Percentiles rank a stretch among this genome's conserved stretches.
phyloP scores from a whole-genome alignment of 805 yeast species.

The Kazachstania kunashirensis region DNA sequence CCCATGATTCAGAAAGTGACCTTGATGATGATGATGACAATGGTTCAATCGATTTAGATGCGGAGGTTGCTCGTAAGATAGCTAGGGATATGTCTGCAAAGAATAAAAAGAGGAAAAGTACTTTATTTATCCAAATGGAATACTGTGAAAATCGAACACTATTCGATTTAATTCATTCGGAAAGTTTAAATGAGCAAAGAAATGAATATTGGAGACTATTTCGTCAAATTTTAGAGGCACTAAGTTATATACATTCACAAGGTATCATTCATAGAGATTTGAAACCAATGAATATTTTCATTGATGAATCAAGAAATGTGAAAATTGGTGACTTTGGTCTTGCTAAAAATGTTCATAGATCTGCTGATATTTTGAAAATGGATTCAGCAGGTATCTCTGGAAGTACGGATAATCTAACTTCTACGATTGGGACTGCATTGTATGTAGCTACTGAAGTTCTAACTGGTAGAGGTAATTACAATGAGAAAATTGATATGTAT shows the following conservation, averaged over 20 bases:
- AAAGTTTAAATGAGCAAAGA: constrained; percentile 58
- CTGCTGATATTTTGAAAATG: constrained; percentile 28
- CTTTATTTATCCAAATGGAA: constrained; percentile 94
- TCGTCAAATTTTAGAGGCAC: constrained; percentile 80
- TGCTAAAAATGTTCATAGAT: constrained; percentile 75
- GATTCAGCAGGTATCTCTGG: constrained; percentile 24
- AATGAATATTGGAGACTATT: constrained; percentile 86
- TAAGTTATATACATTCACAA: constrained; percentile 82
- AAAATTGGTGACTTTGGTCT: constrained; percentile 96
- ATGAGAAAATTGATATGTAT: constrained; percentile 92
- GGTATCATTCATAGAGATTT: constrained; percentile 93
- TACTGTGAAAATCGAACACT: constrained; percentile 93
- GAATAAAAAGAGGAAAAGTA: constrained; percentile 40
- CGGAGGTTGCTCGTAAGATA: background rate
- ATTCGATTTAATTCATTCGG: constrained; percentile 65
- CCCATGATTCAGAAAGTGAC: constrained; percentile 6
- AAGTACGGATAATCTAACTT: constrained; percentile 63
- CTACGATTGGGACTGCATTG: constrained; percentile 88
- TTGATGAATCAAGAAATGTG: constrained; percentile 78
- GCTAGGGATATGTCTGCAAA: background rate
- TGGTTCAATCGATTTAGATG: constrained; percentile 10
- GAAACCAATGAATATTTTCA: constrained; percentile 92
- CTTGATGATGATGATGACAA: constrained; percentile 1
- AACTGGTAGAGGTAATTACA: constrained; percentile 62
- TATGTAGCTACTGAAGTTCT: constrained; percentile 88